Conservation (phyloP, 1,139 yeast species). For the Diutina ranongensis region DNA sequence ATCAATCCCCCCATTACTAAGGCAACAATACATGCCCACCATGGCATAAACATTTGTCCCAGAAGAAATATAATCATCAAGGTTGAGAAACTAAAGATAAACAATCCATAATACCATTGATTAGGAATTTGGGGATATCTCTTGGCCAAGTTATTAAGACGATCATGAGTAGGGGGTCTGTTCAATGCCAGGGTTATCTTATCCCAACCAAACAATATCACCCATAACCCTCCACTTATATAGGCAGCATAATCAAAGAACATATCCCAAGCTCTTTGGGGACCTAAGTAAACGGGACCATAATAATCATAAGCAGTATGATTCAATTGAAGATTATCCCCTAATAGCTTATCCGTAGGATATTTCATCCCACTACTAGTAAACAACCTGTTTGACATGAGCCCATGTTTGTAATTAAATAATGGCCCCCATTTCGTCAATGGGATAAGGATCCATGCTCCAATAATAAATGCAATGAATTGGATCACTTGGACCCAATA, state of each 20-base stretch:
- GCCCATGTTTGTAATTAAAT: conserved; percentile 10
- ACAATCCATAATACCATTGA: conserved; percentile 28
- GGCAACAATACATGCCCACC: conserved; percentile 37
- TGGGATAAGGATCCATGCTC: conserved; percentile 34
- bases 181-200: conserved; percentile 8
- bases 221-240: conserved; percentile 36
- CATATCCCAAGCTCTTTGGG: conserved; percentile 39
- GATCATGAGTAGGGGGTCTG: conserved; percentile 15
- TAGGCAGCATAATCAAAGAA: conserved; percentile 44
- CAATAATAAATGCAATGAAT: conserved; percentile 26
- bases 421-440: conserved; percentile 21
- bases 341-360: conserved; percentile 24
- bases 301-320: conserved; percentile 25
- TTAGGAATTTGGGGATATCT: conserved; percentile 29
- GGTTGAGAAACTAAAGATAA: conserved; percentile 21
- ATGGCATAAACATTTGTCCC: conserved; percentile 36
- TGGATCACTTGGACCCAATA: conserved; percentile 35
- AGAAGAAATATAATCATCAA: conserved; percentile 22
- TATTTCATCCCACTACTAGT: conserved; percentile 20
- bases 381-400: conserved; percentile 23
- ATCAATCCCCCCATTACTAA: conserved; percentile 30
- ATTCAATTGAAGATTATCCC: conserved; percentile 22
- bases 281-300: conserved; percentile 30
- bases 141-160: conserved; percentile 28
- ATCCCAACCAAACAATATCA: conserved; percentile 27